These are phyloP conservation scores for Hypoxylon sp. DNA, from an alignment of 2,329 filamentous ascomycete species.

Conservation along the genomic window DNA sequence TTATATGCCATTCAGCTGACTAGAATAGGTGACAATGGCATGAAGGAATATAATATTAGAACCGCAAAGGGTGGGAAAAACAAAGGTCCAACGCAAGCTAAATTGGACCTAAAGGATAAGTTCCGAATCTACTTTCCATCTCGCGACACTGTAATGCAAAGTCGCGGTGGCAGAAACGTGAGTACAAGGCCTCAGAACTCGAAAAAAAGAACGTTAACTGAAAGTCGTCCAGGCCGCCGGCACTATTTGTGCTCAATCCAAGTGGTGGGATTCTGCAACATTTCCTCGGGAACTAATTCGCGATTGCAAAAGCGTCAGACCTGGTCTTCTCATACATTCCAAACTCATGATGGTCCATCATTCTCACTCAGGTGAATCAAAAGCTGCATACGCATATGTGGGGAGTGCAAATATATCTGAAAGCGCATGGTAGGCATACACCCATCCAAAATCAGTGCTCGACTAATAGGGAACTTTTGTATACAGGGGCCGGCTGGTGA, in stretches of 20 bases:
- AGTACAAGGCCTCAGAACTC: constrained; percentile 50
- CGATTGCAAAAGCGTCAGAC: constrained; percentile 80
- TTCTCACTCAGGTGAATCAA: constrained; percentile 40
- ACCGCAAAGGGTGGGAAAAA: constrained; percentile 53
- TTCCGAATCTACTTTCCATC: constrained; percentile 89
- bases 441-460: constrained; percentile 5
- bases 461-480: constrained; percentile 28
- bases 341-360: constrained; percentile 76
- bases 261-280: constrained; percentile 77
- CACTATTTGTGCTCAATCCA: constrained; percentile 83
- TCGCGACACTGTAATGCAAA: constrained; percentile 74
- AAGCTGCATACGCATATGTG: constrained; percentile 81
- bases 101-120: constrained; percentile 58
- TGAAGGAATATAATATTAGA: constrained; percentile 63
- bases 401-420: constrained; percentile 95
- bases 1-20: not conserved
- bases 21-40: constrained; percentile 59
- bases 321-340: constrained; percentile 87
- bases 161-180: constrained; percentile 73
- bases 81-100: constrained; percentile 48
- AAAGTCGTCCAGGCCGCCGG: constrained; percentile 72
- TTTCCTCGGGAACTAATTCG: constrained; percentile 82
- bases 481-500: constrained; percentile 80
- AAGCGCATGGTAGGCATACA: constrained; percentile 82
- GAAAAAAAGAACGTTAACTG: constrained; percentile 22